These are phyloP conservation scores for Ormosia emarginata DNA, from an alignment of 306 rosid species.

Conservation along the genomic window DNA sequence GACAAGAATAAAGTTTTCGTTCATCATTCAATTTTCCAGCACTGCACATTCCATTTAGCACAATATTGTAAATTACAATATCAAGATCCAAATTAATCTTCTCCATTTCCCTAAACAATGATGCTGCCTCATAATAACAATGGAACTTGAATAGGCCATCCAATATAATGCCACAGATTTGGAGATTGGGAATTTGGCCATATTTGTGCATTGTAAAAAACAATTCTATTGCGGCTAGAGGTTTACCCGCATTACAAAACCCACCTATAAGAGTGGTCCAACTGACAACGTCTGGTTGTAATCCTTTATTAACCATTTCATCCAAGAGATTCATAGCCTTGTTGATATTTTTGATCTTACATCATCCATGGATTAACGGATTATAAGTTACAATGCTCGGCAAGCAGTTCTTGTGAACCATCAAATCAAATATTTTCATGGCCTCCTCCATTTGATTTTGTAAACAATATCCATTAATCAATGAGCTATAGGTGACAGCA, in stretches of 20 bases:
- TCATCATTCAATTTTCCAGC: not conserved
- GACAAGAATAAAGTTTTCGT: not conserved
- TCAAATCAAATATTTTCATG: not conserved
- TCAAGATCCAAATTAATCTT: not conserved
- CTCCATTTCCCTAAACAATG: not conserved
- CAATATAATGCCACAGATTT: not conserved
- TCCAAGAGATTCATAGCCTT: not conserved
- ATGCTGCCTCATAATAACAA: not conserved
- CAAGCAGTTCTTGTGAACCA: not conserved
- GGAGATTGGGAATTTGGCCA: not conserved
- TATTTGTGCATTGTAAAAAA: slow-evolving; percentile 3
- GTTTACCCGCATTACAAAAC: not conserved
- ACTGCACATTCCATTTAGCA: not conserved
- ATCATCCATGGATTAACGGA: not conserved
- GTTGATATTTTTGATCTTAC: not conserved
- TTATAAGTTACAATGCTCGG: not conserved
- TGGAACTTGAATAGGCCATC: not conserved
- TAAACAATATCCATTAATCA: slow-evolving; percentile 1
- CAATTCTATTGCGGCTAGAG: not conserved
- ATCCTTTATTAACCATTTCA: not conserved
- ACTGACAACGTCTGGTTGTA: not conserved
- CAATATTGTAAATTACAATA: not conserved
- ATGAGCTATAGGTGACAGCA: slow-evolving; percentile 10
- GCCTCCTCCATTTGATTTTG: slow-evolving; percentile 1
- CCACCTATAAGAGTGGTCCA: not conserved